Evolutionary conservation across 2,329 filamentous ascomycete genomes (phyloP), one percentile per base, ranked within the genome.

Genomic region (Trichoderma koningii): DNA sequence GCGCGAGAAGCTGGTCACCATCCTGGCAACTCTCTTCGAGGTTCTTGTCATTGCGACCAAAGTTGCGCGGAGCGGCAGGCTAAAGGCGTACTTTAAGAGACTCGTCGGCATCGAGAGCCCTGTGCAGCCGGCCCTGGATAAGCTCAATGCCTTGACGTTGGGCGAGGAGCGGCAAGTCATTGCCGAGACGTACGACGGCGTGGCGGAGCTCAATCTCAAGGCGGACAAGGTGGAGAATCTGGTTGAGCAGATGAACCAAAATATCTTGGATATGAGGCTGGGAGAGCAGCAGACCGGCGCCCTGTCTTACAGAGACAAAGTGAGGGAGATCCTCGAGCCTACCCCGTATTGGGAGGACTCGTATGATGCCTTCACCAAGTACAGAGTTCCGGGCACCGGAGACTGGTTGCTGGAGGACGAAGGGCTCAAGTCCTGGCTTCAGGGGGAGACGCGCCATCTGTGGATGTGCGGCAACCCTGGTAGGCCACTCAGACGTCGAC

Each of bases 401-500:
- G 76, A 82, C 45, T 83, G 81, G 81, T 71, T 83, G 9, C 70
- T 78, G 2, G 63, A 73, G 1, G 80, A 83, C 64, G 70, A 74
- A 0, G 70, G 75, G 0, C 72, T 82, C 21, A 71, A 74, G 9
- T 68, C 72, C 0, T 83, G 81, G 80, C 41, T 80, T 0, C 65
- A 70, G 3, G 73, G 72, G 7, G 73, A 79, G 3, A 76, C 72
- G 2, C 77, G 75, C 3, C 75, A 81, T 30, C 70, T 83, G 3
- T 83, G 78, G 75, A 72, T 83, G 17, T 74, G 71, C 1, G 81
- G 81, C 7, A 80, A 76, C 56, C 76, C 80, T 52, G 80, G 79
- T 72, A 73, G 23, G 68, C 10, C 17, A n/a, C n/a, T 0, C 3
- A 12, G 2, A 17, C 3, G 19, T 17, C 26, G 28, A 19, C 15